Percentiles rank a stretch among this genome's conserved stretches.
Evolutionary conservation across 768 basidiomycete genomes (phyloP).

Genomic region (Suillus fuscotomentosus): DNA sequence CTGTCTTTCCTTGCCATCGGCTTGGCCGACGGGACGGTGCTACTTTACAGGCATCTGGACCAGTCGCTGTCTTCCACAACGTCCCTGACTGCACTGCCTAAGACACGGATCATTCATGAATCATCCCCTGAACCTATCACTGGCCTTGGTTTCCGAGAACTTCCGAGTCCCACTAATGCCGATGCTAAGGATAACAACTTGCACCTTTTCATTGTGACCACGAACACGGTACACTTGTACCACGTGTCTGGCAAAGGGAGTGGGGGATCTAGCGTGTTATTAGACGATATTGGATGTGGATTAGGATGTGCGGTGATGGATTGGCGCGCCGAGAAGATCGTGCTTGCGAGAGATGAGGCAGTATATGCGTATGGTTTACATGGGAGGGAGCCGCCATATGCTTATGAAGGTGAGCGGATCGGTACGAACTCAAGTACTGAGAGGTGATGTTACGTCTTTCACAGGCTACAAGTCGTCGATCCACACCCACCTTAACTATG

Average conservation of each 20-base stretch:
- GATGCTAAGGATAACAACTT: constrained; percentile 34
- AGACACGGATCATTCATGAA: constrained; percentile 82
- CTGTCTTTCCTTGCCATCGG: constrained; percentile 89
- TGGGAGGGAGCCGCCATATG: constrained; percentile 81
- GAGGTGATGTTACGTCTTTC: not conserved
- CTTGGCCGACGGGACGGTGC: constrained; percentile 91
- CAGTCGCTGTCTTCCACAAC: constrained; percentile 77
- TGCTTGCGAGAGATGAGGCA: constrained; percentile 89
- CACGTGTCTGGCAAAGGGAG: constrained; percentile 71
- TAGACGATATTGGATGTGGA: constrained; percentile 86
- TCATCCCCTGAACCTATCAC: constrained; percentile 87
- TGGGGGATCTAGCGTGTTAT: constrained; percentile 60
- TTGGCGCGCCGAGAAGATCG: constrained; percentile 66
- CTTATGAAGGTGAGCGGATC: constrained; percentile 75
- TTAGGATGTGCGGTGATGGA: constrained; percentile 86
- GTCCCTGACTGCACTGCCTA: constrained; percentile 75
- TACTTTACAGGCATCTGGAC: constrained; percentile 88
- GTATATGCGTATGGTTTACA: constrained; percentile 84
- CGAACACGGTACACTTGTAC: constrained; percentile 74
- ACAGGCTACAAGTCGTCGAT: constrained; percentile 63
- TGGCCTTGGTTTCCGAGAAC: constrained; percentile 84
- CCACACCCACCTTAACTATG: constrained; percentile 75
- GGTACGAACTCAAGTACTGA: not conserved
- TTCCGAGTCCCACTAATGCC: constrained; percentile 9
- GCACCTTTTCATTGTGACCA: constrained; percentile 87